phyloP scores from a whole-genome alignment of 2,329 filamentous ascomycete species.

The Ascochyta rabiei region DNA sequence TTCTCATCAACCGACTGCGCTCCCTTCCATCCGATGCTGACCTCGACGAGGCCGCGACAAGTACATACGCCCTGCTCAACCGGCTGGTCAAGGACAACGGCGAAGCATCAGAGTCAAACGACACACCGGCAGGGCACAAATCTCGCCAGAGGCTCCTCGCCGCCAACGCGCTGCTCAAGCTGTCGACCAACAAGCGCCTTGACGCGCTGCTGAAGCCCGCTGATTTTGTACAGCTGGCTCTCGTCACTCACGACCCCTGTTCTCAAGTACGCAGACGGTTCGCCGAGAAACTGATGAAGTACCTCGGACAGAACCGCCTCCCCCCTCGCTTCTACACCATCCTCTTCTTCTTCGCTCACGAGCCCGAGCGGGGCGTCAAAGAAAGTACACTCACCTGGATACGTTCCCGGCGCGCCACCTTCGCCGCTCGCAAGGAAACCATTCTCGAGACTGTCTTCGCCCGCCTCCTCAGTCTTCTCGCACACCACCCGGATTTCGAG shows the following conservation, averaged over 20 bases:
- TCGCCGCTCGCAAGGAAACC: conserved; percentile 59
- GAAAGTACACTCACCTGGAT: conserved; percentile 86
- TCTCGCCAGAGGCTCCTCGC: conserved; percentile 82
- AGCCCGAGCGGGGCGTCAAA: conserved; percentile 76
- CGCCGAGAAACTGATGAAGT: conserved; percentile 86
- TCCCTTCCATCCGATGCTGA: conserved; percentile 56
- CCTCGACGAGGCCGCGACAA: conserved; percentile 61
- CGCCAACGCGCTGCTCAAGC: conserved; percentile 78
- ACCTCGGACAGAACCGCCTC: conserved; percentile 75
- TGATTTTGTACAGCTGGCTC: conserved; percentile 81
- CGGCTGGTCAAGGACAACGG: conserved; percentile 76
- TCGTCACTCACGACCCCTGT: conserved; percentile 79
- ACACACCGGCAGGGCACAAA: conserved; percentile 79
- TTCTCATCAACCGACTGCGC: conserved; percentile 83
- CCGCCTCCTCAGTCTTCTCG: conserved; percentile 83
- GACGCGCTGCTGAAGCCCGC: conserved; percentile 74
- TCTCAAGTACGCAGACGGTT: conserved; percentile 78
- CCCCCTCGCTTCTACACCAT: conserved; percentile 83
- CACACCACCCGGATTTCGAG: conserved; percentile 91
- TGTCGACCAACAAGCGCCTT: conserved; percentile 76
- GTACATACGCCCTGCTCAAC: conserved; percentile 80
- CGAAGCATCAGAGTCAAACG: conserved; percentile 73
- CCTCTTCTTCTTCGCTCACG: conserved; percentile 88
- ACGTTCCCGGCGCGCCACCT: conserved; percentile 75
- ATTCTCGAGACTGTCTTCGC: conserved; percentile 82